These are phyloP conservation scores for Aphanoascus verrucosus DNA, from an alignment of 2,329 filamentous ascomycete species.

Conservation along the genomic window DNA sequence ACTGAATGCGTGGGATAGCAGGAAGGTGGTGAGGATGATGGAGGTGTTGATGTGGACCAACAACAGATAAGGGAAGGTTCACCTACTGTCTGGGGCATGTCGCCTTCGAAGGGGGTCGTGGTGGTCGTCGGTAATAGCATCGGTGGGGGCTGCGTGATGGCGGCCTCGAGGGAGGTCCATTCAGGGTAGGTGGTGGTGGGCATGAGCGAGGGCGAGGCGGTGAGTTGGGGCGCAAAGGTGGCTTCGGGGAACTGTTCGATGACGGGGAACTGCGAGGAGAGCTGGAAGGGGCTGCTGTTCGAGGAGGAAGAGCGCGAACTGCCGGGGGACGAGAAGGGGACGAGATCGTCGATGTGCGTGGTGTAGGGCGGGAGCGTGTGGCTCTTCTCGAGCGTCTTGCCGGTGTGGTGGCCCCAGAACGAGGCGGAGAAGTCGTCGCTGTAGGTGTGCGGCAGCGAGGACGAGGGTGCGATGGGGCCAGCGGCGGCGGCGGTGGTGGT, in stretches of 20 bases:
- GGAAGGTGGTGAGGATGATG: no score
- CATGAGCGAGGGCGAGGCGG: conserved; percentile 27
- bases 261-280: conserved; percentile 22
- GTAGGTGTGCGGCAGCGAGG: background rate
- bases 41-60: no score
- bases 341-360: conserved; percentile 30
- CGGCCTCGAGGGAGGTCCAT: conserved; percentile 27
- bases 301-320: conserved; percentile 36
- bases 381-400: conserved; percentile 24
- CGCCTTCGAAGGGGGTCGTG: conserved; percentile 25
- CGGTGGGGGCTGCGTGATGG: conserved; percentile 22
- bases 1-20: background rate
- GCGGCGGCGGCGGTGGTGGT: background rate
- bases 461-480: background rate
- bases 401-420: conserved; percentile 30
- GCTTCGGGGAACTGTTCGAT: conserved; percentile 29
- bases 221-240: conserved; percentile 24
- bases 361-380: conserved; percentile 28
- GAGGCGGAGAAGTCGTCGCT: conserved; percentile 18
- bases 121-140: no score
- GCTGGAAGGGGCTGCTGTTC: conserved; percentile 26
- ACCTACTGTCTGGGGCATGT: conserved; percentile 31
- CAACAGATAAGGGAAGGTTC: conserved; percentile 32
- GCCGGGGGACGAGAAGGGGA: conserved; percentile 36
- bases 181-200: conserved; percentile 23